These are phyloP conservation scores for Malassezia yamatoensis DNA, from an alignment of 1,284 basidiomycete species.

Conservation along the genomic window DNA sequence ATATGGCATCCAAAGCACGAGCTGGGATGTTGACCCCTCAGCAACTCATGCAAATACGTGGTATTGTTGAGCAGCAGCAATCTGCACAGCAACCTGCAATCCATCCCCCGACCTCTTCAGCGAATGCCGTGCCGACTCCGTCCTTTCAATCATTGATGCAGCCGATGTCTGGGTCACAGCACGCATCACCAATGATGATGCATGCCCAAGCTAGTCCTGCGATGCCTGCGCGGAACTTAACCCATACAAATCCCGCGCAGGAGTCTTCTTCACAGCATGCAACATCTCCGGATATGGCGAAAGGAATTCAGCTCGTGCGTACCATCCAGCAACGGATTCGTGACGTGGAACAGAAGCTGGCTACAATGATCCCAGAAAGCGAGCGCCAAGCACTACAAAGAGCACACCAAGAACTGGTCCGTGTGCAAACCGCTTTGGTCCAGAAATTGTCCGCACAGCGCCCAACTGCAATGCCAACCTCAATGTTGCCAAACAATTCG, in stretches of 20 bases:
- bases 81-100: slow-evolving; percentile 1
- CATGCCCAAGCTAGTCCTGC: neutral
- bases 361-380: slow-evolving; percentile 20
- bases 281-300: slow-evolving; percentile 9
- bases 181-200: slow-evolving; percentile 14
- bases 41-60: slow-evolving; percentile 26
- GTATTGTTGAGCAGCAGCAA: slow-evolving; percentile 24
- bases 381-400: slow-evolving; percentile 27
- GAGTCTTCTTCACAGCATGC: neutral
- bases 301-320: slow-evolving; percentile 27
- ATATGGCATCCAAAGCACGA: slow-evolving; percentile 18
- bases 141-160: neutral
- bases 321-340: slow-evolving; percentile 31
- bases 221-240: neutral
- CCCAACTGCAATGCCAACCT: slow-evolving; percentile 7
- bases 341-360: slow-evolving; percentile 31
- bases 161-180: neutral
- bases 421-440: slow-evolving; percentile 23
- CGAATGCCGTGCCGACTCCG: slow-evolving; percentile 1
- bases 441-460: slow-evolving; percentile 20
- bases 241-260: neutral
- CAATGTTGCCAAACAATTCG: slow-evolving; percentile 1
- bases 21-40: slow-evolving; percentile 26
- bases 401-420: slow-evolving; percentile 24
- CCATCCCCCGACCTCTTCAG: neutral